Evolutionary conservation across 208 protist species (phyloP), one percentile per base, ranked within the genome.

Genomic region (Phytomonas sp.): DNA sequence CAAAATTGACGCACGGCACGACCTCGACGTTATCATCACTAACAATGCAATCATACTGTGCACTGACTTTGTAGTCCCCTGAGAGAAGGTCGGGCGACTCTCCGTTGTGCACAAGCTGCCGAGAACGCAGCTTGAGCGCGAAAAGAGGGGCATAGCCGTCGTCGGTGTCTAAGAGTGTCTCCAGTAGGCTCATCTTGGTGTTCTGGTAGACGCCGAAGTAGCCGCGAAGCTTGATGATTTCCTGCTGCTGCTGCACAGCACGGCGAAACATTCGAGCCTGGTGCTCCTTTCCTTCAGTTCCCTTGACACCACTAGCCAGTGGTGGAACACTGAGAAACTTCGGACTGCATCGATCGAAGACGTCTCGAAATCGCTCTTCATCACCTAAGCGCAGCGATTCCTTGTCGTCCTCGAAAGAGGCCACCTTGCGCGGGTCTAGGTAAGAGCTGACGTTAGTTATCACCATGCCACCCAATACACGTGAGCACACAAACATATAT

Each of bases 161-260:
- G 51, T 93, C 82, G n/a, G 87, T 83, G 53, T 92, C 86, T 62
- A 94, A 81, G 28, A 94, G 81, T 32, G 80, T 89, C 67, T 91
- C 83, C 20, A 96, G 78, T 34, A 91, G 83, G 32, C 87, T 81
- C 33, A 91, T 83, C 62, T 88, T 94, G 68, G 87, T 92, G 71
- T 91, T 92, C 78, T 93, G 88, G 73, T 96, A 96, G 23, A 93
- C 88, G 46, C 87, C 87, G 72, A 96, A 91, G 79, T 93, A 96
- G 29, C 86, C 91, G 65, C 91, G 85, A 26, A 96, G 84, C 70
- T 82, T 83, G 75, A 96, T 92, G 63, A 86, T 87, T 60, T 93
- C 82, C 78, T 94, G 85, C 82, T 96, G 91, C 77, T 94, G 88
- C 79, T 94, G 88, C 72, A 96, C 88, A 4, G 85, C 83, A 37